Evolutionary conservation across 1,284 basidiomycete genomes (phyloP), one percentile per base, ranked within the genome.

Genomic region (Marasmius fiardii): DNA sequence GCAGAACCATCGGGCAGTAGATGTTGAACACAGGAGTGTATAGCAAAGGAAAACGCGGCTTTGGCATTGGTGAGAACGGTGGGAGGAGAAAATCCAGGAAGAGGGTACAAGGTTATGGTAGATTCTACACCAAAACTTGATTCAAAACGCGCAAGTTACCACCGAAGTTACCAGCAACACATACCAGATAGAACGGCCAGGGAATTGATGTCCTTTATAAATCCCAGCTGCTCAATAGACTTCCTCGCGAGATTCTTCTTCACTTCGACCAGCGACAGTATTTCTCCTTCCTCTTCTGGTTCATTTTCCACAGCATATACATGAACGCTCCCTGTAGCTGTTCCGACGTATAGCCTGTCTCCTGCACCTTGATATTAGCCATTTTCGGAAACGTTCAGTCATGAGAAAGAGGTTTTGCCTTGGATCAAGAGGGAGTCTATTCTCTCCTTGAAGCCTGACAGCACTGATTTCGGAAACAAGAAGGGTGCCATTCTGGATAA

Each of bases 181-280:
- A 56, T 61, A 92, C 94, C 93, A 18, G 91, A 89, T 1, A 97
- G 79, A 7, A 92, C 79, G 3, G 91, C 86, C 26, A 98, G 75
- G 10, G 90, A 88, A 62, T 92, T 88, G 14, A 92, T 81, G 62
- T 93, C 91, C 60, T 88, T 87, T 60, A 98, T 80, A 52, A 89
- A 88, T 2, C 86, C 91, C 4, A 98, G 74, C 66, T 93, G 93
- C 56, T 98, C 94, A 43, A 98, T 91, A 11, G 89, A 78, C 62
- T 81, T 82, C 60, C 84, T 79, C 12, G 79, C 74, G 31, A 95
- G 70, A 4, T 70, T 73, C 58, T 85, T 86, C 80, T 85, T 90
- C 16, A 80, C 82, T 61, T 89, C 86, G 16, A 89, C 73, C 1
- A 86, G 73, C 31, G 75, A 77, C 3, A 82, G 70, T 14, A 67